Evolutionary conservation across 202 grass and related monocot genomes (phyloP), one percentile per base, ranked within the genome.

Genomic region (Tripidium arundinaceum): DNA sequence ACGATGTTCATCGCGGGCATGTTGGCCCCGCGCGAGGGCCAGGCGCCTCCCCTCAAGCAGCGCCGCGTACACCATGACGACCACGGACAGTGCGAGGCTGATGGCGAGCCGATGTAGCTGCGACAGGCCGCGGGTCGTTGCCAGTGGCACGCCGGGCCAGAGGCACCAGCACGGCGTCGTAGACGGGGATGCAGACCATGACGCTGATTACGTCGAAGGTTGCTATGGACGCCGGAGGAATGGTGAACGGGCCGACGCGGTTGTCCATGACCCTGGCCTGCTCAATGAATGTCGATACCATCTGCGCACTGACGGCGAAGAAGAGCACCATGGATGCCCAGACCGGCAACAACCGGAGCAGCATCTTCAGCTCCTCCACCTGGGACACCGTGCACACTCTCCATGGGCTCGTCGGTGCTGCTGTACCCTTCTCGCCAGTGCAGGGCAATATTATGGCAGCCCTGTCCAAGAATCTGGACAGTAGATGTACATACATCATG

Each of bases 331-430:
- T 55, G 6, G 89, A 75, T 16, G 68, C 73, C 25, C 82, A 88
- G 4, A 89, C 12, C 1, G 85, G 62, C 41, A 11, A 25, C 78
- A 91, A n/a, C 54, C 82, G 83, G 15, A 91, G 41, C 13, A 91
- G 69, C 33, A 88, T 78, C 82, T 91, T 91, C 11, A 79, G 80
- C 79, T 88, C 83, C 67, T 91, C 85, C 24, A 90, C 83, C 72
- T 90, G 83, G 6, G 87, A 75, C 25, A 83, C 83, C 2, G 87
- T 83, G 68, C 87, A 83, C 7, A 86, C 68, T 59, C 83, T 79
- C 79, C 83, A 90, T 7, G 83, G 67, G 6, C 31, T 4, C 0
- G 7, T 3, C 21, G 26, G 15, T 18, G 45, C 34, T 26, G 47
- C 18, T 3, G 8, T 5, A 38, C 36, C 43, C 46, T 29, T 38